Evolutionary conservation across 805 yeast species (phyloP).

Genomic region (Cyberlindnera xylosilytica): DNA sequence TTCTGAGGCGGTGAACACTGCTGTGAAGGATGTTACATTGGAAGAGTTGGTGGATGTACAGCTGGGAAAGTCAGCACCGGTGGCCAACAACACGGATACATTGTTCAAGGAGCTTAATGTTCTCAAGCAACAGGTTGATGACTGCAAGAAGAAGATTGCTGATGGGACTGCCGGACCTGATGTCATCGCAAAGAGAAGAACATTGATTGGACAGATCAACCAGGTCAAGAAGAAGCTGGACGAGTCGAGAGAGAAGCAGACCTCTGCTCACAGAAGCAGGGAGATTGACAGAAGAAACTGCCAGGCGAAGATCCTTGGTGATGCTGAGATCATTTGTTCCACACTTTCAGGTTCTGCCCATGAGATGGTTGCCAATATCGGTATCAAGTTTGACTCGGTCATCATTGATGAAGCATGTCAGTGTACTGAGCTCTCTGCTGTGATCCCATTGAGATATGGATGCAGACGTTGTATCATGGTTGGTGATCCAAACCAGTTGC

Average conservation of each 20-base stretch:
- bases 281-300: slow-evolving; percentile 75
- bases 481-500: slow-evolving; percentile 97
- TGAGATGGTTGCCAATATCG: slow-evolving; percentile 70
- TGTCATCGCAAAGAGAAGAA: slow-evolving; percentile 49
- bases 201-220: slow-evolving; percentile 57
- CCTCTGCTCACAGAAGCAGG: slow-evolving; percentile 65
- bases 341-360: slow-evolving; percentile 95
- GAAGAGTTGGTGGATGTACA: slow-evolving; percentile 77
- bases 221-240: slow-evolving; percentile 73
- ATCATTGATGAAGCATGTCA: slow-evolving; percentile 97
- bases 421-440: slow-evolving; percentile 87
- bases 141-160: slow-evolving; percentile 26
- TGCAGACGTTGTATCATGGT: slow-evolving; percentile 91
- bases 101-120: slow-evolving; percentile 45
- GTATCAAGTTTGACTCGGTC: slow-evolving; percentile 82
- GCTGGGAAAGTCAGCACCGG: slow-evolving; percentile 18
- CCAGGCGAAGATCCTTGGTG: slow-evolving; percentile 67
- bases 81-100: slow-evolving; percentile 41
- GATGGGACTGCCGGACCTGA: slow-evolving; percentile 39
- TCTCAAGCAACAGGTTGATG: slow-evolving; percentile 14
- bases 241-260: slow-evolving; percentile 69
- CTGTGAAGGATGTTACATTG: slow-evolving; percentile 77
- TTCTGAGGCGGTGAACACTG: slow-evolving; percentile 79
- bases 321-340: slow-evolving; percentile 84
- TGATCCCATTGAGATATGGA: slow-evolving; percentile 91